phyloP scores from a whole-genome alignment of 768 basidiomycete species.

The Gyrodon lividus region DNA sequence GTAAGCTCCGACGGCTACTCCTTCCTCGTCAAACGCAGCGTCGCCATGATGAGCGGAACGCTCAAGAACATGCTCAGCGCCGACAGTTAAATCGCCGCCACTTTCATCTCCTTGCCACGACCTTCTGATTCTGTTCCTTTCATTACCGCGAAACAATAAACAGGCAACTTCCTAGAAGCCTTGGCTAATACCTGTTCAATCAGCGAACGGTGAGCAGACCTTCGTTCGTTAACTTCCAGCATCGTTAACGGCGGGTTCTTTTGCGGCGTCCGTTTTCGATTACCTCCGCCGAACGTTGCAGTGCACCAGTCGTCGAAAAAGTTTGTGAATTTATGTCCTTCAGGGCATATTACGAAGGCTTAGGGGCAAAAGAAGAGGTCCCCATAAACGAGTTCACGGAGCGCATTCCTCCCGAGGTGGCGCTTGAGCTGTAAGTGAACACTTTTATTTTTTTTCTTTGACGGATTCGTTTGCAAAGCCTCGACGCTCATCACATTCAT shows the following conservation, averaged over 20 bases:
- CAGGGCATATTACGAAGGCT: constrained; percentile 75
- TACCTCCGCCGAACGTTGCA: constrained; percentile 18
- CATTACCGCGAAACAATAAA: constrained; percentile 7
- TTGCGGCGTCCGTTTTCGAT: not conserved
- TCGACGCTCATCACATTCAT: constrained; percentile 13
- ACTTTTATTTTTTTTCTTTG: not conserved
- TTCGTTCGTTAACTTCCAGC: not conserved
- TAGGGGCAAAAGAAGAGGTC: constrained; percentile 70
- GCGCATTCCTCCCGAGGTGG: constrained; percentile 82
- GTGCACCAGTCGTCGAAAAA: constrained; percentile 78
- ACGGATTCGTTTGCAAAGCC: not conserved
- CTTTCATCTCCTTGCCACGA: constrained; percentile 6
- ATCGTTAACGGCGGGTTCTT: not conserved
- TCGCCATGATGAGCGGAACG: constrained; percentile 77
- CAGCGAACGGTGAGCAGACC: constrained; percentile 59
- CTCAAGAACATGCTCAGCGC: constrained; percentile 79
- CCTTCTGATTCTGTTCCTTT: constrained; percentile 9
- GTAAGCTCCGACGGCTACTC: constrained; percentile 78
- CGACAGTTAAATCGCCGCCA: constrained; percentile 47
- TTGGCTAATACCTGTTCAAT: constrained; percentile 66
- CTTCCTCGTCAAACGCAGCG: constrained; percentile 73
- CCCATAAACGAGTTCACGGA: constrained; percentile 77
- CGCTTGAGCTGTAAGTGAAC: constrained; percentile 77
- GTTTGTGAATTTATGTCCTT: constrained; percentile 88
- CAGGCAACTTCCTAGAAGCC: constrained; percentile 77